phyloP scores from a whole-genome alignment of 1,284 basidiomycete species.

The Leccinum subrobustum region DNA sequence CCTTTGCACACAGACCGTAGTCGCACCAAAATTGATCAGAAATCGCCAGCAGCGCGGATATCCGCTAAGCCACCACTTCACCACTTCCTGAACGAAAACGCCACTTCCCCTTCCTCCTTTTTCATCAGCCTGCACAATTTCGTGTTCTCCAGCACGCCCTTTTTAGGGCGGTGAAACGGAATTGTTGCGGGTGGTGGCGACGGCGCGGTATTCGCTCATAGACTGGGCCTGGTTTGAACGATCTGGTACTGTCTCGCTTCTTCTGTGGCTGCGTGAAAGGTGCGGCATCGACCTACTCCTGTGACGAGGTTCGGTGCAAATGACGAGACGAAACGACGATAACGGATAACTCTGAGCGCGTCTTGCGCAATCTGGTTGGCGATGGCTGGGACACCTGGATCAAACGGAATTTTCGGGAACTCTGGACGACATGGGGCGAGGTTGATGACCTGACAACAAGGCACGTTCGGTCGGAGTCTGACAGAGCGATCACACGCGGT shows the following conservation, averaged over 20 bases:
- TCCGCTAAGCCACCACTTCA: background rate
- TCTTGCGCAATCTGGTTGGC: background rate
- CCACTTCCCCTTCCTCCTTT: background rate
- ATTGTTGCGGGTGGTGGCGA: constrained; percentile 8
- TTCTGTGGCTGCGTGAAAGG: background rate
- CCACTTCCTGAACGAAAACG: background rate
- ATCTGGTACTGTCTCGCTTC: background rate
- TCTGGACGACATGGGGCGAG: background rate
- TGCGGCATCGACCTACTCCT: background rate
- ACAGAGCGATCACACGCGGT: background rate
- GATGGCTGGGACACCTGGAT: background rate
- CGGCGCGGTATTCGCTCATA: background rate
- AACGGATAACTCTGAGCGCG: constrained; percentile 1
- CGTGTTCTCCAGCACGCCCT: constrained; percentile 19
- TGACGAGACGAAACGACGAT: background rate
- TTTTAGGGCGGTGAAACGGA: constrained; percentile 12
- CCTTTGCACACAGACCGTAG: constrained; percentile 1
- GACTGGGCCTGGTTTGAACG: background rate
- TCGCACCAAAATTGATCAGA: background rate
- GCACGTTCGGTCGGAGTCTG: background rate
- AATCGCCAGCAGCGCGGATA: background rate
- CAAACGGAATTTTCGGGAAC: background rate
- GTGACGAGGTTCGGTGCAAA: constrained; percentile 5
- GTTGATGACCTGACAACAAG: too few relatives aligned
- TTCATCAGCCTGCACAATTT: constrained; percentile 1